Evolutionary conservation across 2,329 filamentous ascomycete genomes (phyloP).

Genomic region (Tothia fuscella): DNA sequence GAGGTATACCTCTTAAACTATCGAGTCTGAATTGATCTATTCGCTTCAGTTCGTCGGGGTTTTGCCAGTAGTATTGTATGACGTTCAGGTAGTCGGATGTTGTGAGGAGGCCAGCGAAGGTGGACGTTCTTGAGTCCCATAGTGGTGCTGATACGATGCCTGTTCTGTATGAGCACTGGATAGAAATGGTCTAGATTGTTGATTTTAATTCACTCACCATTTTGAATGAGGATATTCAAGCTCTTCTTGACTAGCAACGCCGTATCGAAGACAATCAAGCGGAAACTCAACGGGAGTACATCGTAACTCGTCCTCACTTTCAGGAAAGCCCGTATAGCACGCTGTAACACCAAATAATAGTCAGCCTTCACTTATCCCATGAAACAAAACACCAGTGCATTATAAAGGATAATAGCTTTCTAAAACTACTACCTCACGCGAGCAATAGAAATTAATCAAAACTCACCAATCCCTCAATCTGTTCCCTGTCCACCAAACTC

Average conservation of each 20-base stretch:
- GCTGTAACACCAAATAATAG: background rate
- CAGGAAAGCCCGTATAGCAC: constrained; percentile 74
- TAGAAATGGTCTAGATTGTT: too few species aligned
- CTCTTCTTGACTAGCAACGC: constrained; percentile 94
- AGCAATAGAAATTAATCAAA: constrained; percentile 10
- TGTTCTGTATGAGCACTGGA: constrained; percentile 25
- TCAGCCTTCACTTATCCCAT: constrained; percentile 3
- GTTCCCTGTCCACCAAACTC: constrained; percentile 60
- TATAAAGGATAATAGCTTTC: background rate
- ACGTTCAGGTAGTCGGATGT: constrained; percentile 98
- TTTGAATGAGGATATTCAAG: constrained; percentile 87
- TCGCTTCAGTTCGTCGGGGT: constrained; percentile 75
- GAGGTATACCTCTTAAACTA: constrained; percentile 66
- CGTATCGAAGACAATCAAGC: constrained; percentile 91
- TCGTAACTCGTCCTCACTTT: constrained; percentile 96
- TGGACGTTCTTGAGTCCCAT: constrained; percentile 89
- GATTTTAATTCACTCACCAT: constrained; percentile 47
- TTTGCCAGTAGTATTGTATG: constrained; percentile 98
- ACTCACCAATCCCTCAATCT: constrained; percentile 66
- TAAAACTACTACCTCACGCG: background rate
- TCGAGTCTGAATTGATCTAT: constrained; percentile 90
- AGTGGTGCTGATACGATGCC: constrained; percentile 94
- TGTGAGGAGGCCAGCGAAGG: constrained; percentile 87
- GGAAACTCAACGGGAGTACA: constrained; percentile 89
- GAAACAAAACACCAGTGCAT: background rate